These are phyloP conservation scores for Apiospora rasikravindrae DNA, from an alignment of 2,329 filamentous ascomycete genomes.

Conservation along the genomic window DNA sequence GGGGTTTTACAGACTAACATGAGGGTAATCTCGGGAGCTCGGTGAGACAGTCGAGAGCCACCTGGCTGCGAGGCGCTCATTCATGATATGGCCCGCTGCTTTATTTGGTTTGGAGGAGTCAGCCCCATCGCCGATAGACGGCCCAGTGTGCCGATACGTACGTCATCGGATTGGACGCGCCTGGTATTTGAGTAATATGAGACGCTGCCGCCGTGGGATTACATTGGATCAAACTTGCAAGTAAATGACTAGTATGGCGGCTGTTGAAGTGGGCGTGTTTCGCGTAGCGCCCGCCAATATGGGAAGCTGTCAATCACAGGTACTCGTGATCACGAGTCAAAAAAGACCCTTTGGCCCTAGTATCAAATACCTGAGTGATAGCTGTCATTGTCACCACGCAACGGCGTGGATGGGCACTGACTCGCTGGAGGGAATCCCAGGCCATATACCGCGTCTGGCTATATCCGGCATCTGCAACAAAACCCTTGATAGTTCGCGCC, in stretches of 20 bases:
- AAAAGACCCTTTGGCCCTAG: no score
- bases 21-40: not conserved
- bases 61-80: not conserved
- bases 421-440: not conserved
- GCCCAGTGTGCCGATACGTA: not conserved
- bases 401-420: not conserved
- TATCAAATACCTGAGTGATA: no score
- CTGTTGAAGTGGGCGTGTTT: not conserved
- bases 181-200: not conserved
- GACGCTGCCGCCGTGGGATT: not conserved
- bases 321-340: no score
- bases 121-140: not conserved
- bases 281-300: not conserved
- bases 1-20: not conserved
- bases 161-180: slow-evolving; percentile 1
- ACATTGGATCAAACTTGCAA: not conserved
- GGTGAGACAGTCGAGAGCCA: not conserved
- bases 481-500: not conserved
- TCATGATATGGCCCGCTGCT: not conserved
- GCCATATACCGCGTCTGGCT: not conserved
- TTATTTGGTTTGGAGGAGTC: not conserved
- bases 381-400: not conserved
- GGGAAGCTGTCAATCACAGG: not conserved
- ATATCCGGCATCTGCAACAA: not conserved
- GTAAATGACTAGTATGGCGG: not conserved